These are phyloP conservation scores for Arachis monticola DNA, from an alignment of 331 rosid species.

Conservation along the genomic window DNA sequence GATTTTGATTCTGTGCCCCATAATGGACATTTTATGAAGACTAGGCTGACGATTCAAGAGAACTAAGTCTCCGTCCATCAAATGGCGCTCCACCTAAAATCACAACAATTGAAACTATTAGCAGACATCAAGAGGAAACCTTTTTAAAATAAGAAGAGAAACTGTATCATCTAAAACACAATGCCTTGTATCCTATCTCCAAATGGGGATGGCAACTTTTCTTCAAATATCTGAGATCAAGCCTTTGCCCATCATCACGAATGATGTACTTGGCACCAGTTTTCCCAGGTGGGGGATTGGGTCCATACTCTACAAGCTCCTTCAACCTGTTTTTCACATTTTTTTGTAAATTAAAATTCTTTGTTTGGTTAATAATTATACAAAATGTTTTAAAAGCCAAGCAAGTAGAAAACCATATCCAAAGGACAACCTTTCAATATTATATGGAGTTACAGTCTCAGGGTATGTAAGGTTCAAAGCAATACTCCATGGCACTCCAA, in stretches of 20 bases:
- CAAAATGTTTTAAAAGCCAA: conserved; percentile 20
- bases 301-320: conserved; percentile 99
- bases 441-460: conserved; percentile 98
- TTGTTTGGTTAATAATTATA: not conserved
- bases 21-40: conserved; percentile 99
- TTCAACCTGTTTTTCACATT: conserved; percentile 61
- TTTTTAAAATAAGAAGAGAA: conserved; percentile 2
- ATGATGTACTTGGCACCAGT: conserved; percentile 99
- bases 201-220: conserved; percentile 97
- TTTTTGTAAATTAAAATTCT: too few relatives aligned
- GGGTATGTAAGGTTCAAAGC: conserved; percentile 98
- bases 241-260: conserved; percentile 99
- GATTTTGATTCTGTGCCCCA: conserved; percentile 99
- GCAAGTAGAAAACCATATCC: conserved; percentile 25
- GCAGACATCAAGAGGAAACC: conserved; percentile 15
- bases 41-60: conserved; percentile 99
- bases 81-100: conserved; percentile 98
- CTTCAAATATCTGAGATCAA: conserved; percentile 95
- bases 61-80: conserved; percentile 95
- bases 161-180: conserved; percentile 2
- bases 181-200: conserved; percentile 98
- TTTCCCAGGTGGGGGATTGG: conserved; percentile 99
- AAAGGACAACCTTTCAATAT: conserved; percentile 77
- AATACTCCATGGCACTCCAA: conserved; percentile 99
- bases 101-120: conserved; percentile 40